Base-by-base conservation (phyloP, 2,329 filamentous ascomycete species). In the Penicillium aurantiogriseum region DNA sequence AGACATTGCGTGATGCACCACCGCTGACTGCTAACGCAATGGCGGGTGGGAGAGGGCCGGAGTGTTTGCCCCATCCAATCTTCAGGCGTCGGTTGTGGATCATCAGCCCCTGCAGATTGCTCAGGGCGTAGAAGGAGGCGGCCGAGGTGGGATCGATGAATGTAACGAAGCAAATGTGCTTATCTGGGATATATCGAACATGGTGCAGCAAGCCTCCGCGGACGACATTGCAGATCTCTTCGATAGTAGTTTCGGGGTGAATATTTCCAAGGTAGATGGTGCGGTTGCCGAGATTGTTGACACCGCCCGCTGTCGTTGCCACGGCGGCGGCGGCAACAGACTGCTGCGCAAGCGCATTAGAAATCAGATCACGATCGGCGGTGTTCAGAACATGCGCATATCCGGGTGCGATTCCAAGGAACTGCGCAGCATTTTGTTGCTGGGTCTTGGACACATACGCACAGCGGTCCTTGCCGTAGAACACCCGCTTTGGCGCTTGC, bases 31-130 rank as follows among this genome's bases (percentile, higher is more conserved):
- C 94, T 63, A 99, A 81, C 21, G 94, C 93, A 72, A 99, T 97
- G 8, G 94, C 94, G 21, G 94, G 92, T 39, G 94, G 94, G 27
- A 99, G 86, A 65, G 92, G 93, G 59, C 94, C 94, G 5, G 94
- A 99, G 77, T 99, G 94, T 82, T 99, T 99, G 63, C 94, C 94
- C 94, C 94, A 99, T 64, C 94, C 94, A 74, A 99, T 97, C 84
- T 99, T 99, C 66, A 99, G 82, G 52, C 94, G 88, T 63, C 94
- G 87, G 79, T 99, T 99, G 80, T 99, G 94, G 69, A 99, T 99
- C 94, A 99, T 99, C 64, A 99, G 80, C 25, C 94, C 94, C 74
- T 99, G 94, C 29, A 99, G 82, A 77, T 97, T 97, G 83, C 92
- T 97, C 59, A 99, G 81, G 42, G 94, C 94, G 69, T 97, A 99